Evolutionary conservation across 1,284 basidiomycete genomes (phyloP), one percentile per base, ranked within the genome.

Genomic region (Grifola frondosa): DNA sequence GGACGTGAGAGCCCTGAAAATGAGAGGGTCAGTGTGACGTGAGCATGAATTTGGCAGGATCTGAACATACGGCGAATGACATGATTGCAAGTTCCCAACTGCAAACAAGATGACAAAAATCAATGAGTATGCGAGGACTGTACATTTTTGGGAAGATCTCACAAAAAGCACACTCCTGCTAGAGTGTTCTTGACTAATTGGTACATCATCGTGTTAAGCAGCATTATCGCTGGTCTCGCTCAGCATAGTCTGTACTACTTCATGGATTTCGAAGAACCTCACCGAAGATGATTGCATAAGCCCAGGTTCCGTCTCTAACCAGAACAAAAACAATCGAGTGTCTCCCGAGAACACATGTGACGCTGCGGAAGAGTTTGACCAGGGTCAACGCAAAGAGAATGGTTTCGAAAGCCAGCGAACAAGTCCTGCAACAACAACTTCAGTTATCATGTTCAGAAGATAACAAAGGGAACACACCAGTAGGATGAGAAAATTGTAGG

Each of bases 61-160:
- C n/a, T n/a, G n/a, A 31, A 33, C 50, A 16, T 15, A 54, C 50
- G 25, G 44, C 50, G 32, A 46, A 52, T 3, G 50, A 52, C 43
- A 54, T 40, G 7, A 48, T 39, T 13, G 47, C 37, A 0, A 48
- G 28, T 22, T 49, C 42, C 45, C 50, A 52, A 17, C 53, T 54
- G 24, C 3, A 12, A 7, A n/a, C 9, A 21, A 13, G 8, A 13
- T n/a, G 5, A 5, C n/a, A 17, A 23, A 19, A 4, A 34, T 19
- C 17, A n/a, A 34, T 20, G 32, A 10, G 11, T 21, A 5, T n/a
- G 32, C 16, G 10, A 22, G 20, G 17, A 34, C 32, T 34, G 32
- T 13, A 19, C 5, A 22, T n/a, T 10, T 22, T 16, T 21, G 20
- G 8, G 16, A 34, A 10, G 21, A 13, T n/a, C 39, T 33, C 31